Conservation (phyloP, 2,329 filamentous ascomycete species). For the Thyridium curvatum region DNA sequence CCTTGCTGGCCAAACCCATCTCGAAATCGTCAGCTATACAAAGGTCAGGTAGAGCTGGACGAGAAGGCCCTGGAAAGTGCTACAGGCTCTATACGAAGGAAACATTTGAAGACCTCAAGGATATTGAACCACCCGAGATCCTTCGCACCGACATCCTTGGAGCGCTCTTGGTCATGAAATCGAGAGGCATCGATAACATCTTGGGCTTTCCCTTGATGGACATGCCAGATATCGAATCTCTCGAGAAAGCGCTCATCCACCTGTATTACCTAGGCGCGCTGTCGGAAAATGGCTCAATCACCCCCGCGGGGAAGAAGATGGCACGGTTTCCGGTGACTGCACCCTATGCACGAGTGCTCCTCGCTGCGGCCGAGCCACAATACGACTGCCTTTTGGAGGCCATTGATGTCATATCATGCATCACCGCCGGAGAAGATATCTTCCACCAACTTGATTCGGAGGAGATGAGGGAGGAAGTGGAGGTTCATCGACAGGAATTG, state of each 20-base stretch:
- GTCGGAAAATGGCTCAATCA: slow-evolving; percentile 66
- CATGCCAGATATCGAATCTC: slow-evolving; percentile 65
- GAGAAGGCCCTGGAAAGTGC: slow-evolving; percentile 87
- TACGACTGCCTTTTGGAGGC: slow-evolving; percentile 71
- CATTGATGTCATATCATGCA: slow-evolving; percentile 72
- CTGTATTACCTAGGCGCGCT: slow-evolving; percentile 75
- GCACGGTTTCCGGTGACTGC: slow-evolving; percentile 79
- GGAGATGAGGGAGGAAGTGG: slow-evolving; percentile 47
- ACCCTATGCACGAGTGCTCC: slow-evolving; percentile 71
- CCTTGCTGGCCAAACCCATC: slow-evolving; percentile 81
- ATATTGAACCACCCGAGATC: slow-evolving; percentile 81
- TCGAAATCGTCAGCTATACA: slow-evolving; percentile 93
- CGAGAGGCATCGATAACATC: slow-evolving; percentile 77
- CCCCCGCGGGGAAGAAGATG: slow-evolving; percentile 66
- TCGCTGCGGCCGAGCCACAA: slow-evolving; percentile 68
- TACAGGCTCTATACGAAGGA: slow-evolving; percentile 75
- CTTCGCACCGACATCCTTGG: slow-evolving; percentile 82
- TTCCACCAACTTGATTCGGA: slow-evolving; percentile 55
- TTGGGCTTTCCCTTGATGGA: slow-evolving; percentile 82
- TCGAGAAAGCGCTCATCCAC: slow-evolving; percentile 77
- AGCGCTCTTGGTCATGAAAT: slow-evolving; percentile 88
- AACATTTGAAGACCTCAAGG: slow-evolving; percentile 40
- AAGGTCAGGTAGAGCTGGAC: slow-evolving; percentile 82
- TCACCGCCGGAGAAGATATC: slow-evolving; percentile 58
- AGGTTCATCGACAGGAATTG: slow-evolving; percentile 48